These are phyloP conservation scores for Omphalea diandra DNA, from an alignment of 441 rosid species.

Conservation along the genomic window DNA sequence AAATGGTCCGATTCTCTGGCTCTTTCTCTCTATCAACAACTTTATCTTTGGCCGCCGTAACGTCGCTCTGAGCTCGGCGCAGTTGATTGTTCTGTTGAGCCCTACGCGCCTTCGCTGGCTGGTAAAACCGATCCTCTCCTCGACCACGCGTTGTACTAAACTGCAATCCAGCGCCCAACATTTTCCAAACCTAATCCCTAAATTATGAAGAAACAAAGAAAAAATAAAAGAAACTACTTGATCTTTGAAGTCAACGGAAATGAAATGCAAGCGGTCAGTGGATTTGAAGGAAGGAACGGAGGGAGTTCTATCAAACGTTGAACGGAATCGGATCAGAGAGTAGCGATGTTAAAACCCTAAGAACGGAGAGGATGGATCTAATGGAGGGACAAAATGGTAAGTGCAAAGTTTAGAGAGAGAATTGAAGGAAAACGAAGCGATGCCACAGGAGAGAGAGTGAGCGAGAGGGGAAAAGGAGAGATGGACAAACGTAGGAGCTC, in stretches of 20 bases:
- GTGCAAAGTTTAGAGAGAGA: neutral
- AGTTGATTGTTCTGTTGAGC: constrained; percentile 36
- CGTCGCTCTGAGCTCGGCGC: constrained; percentile 48
- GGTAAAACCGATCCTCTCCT: constrained; percentile 52
- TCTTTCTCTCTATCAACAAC: too few relatives aligned
- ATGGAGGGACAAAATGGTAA: constrained; percentile 14
- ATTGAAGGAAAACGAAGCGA: constrained; percentile 12
- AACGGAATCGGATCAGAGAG: constrained; percentile 7
- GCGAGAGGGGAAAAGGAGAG: constrained; percentile 13
- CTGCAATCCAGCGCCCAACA: constrained; percentile 64
- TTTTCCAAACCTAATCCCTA: constrained; percentile 24
- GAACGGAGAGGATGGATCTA: constrained; percentile 11
- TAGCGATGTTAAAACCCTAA: constrained; percentile 12
- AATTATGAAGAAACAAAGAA: neutral
- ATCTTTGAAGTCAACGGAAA: constrained; percentile 11
- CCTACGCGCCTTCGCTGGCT: constrained; percentile 40
- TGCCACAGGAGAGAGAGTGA: neutral
- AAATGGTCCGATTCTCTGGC: constrained; percentile 27
- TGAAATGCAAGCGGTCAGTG: constrained; percentile 1
- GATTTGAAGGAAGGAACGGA: too few relatives aligned
- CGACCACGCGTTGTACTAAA: constrained; percentile 42
- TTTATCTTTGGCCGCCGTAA: constrained; percentile 12
- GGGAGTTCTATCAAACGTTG: too few relatives aligned
- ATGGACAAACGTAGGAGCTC: neutral
- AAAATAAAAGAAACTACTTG: neutral